These are phyloP conservation scores for Phytopythium boreale DNA, from an alignment of 352 stramenopile genomes.

Conservation along the genomic window DNA sequence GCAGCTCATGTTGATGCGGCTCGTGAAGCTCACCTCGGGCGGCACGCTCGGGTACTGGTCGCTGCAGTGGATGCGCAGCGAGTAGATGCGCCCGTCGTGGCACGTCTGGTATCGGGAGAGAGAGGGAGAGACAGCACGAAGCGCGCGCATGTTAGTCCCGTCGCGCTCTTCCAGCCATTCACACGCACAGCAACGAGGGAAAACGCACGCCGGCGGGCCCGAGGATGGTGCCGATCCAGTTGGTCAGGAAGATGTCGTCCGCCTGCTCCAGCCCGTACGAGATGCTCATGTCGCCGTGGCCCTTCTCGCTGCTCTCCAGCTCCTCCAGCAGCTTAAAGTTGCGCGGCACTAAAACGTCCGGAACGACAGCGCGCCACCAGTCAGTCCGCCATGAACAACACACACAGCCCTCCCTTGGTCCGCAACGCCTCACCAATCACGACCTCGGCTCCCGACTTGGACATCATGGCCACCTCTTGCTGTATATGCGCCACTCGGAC, in stretches of 20 bases:
- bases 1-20: conserved; percentile 97
- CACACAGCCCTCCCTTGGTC: too few species aligned
- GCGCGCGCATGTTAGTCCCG: not conserved
- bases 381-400: not conserved
- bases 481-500: not conserved
- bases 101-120: conserved; percentile 70
- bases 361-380: not conserved
- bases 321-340: conserved; percentile 95
- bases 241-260: conserved; percentile 97
- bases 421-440: conserved; percentile 51
- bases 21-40: conserved; percentile 94
- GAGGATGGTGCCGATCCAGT: conserved; percentile 98
- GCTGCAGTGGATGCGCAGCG: conserved; percentile 92
- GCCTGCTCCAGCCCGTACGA: conserved; percentile 94
- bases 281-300: conserved; percentile 92
- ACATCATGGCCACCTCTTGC: conserved; percentile 30
- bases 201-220: conserved; percentile 91
- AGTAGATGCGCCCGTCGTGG: conserved; percentile 96
- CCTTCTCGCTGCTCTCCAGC: conserved; percentile 91
- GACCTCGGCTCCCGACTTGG: conserved; percentile 75
- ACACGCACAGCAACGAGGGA: not conserved
- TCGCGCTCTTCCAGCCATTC: too few species aligned
- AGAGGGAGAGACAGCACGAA: not conserved
- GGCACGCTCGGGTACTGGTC: conserved; percentile 94
- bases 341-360: conserved; percentile 65